A percentile compares a stretch with the other conserved stretches of the same genome.
These are phyloP conservation scores for Phytophthora pistaciae DNA, from an alignment of 352 stramenopile species.

Conservation along the genomic window DNA sequence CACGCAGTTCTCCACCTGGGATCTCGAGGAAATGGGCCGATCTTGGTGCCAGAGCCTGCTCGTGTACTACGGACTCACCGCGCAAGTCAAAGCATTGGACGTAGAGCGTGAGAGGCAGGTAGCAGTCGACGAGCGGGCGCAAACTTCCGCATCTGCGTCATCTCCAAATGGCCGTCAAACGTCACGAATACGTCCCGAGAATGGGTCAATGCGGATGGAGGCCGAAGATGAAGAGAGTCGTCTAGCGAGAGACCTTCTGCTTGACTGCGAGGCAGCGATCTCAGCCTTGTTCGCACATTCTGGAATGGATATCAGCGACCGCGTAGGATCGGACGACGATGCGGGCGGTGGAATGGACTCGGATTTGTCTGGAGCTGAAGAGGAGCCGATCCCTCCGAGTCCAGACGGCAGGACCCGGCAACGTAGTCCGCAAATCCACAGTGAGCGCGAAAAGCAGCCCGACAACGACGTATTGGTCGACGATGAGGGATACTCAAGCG, in stretches of 20 bases:
- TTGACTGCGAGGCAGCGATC: slow-evolving; percentile 71
- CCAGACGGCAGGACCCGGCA: slow-evolving; percentile 14
- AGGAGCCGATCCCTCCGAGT: slow-evolving; percentile 71
- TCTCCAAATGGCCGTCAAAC: slow-evolving; percentile 1
- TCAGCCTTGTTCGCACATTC: slow-evolving; percentile 57
- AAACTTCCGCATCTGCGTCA: neutral
- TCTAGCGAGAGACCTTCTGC: slow-evolving; percentile 47
- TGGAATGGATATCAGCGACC: slow-evolving; percentile 34
- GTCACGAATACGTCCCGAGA: neutral
- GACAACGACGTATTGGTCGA: neutral
- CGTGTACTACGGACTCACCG: slow-evolving; percentile 73
- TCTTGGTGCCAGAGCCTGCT: slow-evolving; percentile 81
- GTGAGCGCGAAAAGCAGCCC: neutral
- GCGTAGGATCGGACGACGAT: slow-evolving; percentile 12
- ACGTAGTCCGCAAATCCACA: neutral
- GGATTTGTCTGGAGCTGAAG: slow-evolving; percentile 69
- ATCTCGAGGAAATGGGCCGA: slow-evolving; percentile 82
- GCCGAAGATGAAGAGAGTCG: slow-evolving; percentile 32
- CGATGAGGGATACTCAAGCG: slow-evolving; percentile 44
- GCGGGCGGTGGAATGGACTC: slow-evolving; percentile 46
- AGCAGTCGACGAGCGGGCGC: slow-evolving; percentile 8
- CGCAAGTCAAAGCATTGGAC: slow-evolving; percentile 56
- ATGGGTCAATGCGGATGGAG: neutral
- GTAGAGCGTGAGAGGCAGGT: slow-evolving; percentile 11
- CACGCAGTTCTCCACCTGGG: slow-evolving; percentile 80